phyloP scores from a whole-genome alignment of 2,329 filamentous ascomycete genomes.

The Ceratocystis albifundus region DNA sequence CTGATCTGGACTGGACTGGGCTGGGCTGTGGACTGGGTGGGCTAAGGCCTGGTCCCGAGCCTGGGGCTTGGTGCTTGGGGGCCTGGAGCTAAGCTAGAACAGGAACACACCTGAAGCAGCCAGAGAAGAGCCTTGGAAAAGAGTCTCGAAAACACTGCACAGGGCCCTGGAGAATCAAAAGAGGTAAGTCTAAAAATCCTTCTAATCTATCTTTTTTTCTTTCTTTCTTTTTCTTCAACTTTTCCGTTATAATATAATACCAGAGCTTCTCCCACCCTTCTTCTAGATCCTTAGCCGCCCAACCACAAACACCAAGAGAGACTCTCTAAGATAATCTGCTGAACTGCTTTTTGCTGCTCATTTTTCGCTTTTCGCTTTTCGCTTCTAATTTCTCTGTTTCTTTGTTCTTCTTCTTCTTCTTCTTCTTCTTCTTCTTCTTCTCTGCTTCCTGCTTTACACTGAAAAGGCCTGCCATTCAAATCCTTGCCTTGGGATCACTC shows the following conservation, averaged over 20 bases:
- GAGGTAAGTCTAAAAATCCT: background rate
- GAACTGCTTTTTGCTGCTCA: constrained; percentile 5
- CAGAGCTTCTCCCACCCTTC: constrained; percentile 14
- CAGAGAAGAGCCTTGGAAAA: background rate
- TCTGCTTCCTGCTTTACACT: background rate
- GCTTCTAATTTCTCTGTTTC: constrained; percentile 18
- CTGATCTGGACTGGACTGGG: background rate
- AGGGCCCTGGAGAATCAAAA: background rate
- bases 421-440: background rate
- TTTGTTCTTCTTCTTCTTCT: constrained; percentile 12
- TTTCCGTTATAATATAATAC: constrained; percentile 21
- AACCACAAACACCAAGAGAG: constrained; percentile 5
- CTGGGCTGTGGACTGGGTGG: too few species aligned
- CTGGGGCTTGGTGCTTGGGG: background rate
- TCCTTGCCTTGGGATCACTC: background rate
- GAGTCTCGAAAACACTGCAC: background rate
- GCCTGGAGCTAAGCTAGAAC: background rate
- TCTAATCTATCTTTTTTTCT: background rate
- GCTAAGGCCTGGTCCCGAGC: background rate
- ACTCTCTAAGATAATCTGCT: background rate
- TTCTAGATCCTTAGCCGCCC: constrained; percentile 10
- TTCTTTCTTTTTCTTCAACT: background rate
- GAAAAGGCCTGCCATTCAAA: background rate
- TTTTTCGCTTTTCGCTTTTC: constrained; percentile 18
- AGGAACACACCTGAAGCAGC: background rate